Conservation (phyloP, 169 alveolate species). For the Eimeria zaria region DNA sequence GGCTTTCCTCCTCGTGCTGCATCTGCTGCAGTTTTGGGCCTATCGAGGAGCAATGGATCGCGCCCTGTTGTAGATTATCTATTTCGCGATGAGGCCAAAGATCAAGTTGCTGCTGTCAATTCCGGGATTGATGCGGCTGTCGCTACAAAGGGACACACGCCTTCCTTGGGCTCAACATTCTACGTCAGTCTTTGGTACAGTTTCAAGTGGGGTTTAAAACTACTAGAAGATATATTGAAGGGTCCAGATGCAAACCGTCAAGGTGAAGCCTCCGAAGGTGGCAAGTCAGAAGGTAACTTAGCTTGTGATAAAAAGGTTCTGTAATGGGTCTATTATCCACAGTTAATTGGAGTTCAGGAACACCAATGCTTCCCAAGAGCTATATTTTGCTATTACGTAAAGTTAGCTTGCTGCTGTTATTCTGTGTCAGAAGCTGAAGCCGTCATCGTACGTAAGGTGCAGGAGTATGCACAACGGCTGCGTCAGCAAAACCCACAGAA, state of each 20-base stretch:
- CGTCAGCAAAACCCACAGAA: slow-evolving; percentile 12
- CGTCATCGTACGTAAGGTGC: neutral
- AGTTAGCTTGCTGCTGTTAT: neutral
- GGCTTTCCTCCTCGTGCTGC: neutral
- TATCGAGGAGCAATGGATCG: neutral
- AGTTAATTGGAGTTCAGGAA: neutral
- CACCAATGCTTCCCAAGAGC: neutral
- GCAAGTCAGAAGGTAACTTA: neutral
- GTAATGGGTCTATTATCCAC: neutral
- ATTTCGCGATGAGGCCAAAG: slow-evolving; percentile 42
- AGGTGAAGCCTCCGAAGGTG: neutral
- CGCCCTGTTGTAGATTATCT: slow-evolving; percentile 45
- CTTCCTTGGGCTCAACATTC: slow-evolving; percentile 51
- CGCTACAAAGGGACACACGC: slow-evolving; percentile 49
- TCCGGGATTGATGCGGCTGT: slow-evolving; percentile 68
- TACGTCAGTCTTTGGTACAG: slow-evolving; percentile 66
- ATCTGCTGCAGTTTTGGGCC: slow-evolving; percentile 12
- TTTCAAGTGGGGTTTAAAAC: neutral
- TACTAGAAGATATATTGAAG: slow-evolving; percentile 28
- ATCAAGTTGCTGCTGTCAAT: neutral
- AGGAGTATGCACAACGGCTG: slow-evolving; percentile 17
- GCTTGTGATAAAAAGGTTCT: neutral
- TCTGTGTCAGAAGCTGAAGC: slow-evolving; percentile 18
- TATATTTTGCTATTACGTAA: neutral
- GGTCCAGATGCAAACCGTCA: neutral